Evolutionary conservation across 768 basidiomycete genomes (phyloP).

Genomic region (Boletus patriciae): DNA sequence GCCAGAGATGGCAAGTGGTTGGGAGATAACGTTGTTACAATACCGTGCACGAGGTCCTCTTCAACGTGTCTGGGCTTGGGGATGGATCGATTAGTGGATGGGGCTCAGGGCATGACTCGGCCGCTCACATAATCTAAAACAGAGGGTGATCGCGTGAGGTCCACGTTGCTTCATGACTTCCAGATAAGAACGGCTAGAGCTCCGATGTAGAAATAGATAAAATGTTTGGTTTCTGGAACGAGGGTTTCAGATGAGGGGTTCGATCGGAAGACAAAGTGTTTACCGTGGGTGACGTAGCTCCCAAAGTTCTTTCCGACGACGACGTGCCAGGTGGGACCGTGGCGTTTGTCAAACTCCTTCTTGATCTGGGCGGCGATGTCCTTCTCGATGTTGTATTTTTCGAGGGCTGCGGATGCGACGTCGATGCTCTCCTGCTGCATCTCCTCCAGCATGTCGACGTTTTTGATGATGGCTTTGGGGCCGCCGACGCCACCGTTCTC

Average conservation of each 20-base stretch:
- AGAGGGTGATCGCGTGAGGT: slow-evolving; percentile 7
- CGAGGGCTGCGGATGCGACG: slow-evolving; percentile 79
- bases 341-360: slow-evolving; percentile 93
- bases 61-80: slow-evolving; percentile 15
- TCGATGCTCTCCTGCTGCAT: slow-evolving; percentile 96
- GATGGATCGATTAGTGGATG: not conserved
- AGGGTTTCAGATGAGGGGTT: slow-evolving; percentile 10
- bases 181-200: slow-evolving; percentile 91
- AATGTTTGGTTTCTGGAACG: slow-evolving; percentile 88
- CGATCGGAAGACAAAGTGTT: slow-evolving; percentile 21
- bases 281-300: slow-evolving; percentile 96
- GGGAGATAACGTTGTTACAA: slow-evolving; percentile 26
- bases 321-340: slow-evolving; percentile 96
- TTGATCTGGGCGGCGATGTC: slow-evolving; percentile 98
- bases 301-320: slow-evolving; percentile 99
- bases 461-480: slow-evolving; percentile 91
- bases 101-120: not conserved
- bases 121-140: slow-evolving; percentile 29
- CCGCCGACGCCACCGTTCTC: slow-evolving; percentile 39
- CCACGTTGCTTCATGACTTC: slow-evolving; percentile 66
- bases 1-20: slow-evolving; percentile 16
- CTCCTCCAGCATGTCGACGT: slow-evolving; percentile 94
- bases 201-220: slow-evolving; percentile 98
- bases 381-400: slow-evolving; percentile 94
- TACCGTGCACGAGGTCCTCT: slow-evolving; percentile 21